Evolutionary conservation across 2,329 filamentous ascomycete species (phyloP).

Genomic region (Fusarium verticillioides): DNA sequence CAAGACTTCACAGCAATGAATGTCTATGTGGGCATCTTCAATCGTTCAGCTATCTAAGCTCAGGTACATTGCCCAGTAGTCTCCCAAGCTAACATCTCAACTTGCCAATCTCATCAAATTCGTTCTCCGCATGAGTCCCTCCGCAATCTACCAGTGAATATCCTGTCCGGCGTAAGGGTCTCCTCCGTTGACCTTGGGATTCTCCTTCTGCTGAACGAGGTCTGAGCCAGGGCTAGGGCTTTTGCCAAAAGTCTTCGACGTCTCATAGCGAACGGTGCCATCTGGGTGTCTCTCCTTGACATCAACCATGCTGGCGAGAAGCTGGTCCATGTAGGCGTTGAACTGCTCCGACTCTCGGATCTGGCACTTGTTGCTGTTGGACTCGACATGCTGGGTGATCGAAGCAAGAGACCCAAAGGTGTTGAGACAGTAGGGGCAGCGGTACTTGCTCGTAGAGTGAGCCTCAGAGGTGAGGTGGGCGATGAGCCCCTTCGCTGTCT

Average conservation of each 20-base stretch:
- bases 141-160: slow-evolving; percentile 20
- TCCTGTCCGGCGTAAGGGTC: slow-evolving; percentile 3
- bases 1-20: background rate
- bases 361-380: slow-evolving; percentile 54
- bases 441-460: slow-evolving; percentile 51
- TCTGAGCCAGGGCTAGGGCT: background rate
- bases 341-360: slow-evolving; percentile 56
- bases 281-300: slow-evolving; percentile 38
- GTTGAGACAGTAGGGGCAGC: slow-evolving; percentile 59
- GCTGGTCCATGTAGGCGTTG: slow-evolving; percentile 46
- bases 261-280: slow-evolving; percentile 45
- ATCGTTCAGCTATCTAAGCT: background rate
- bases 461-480: slow-evolving; percentile 57
- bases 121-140: background rate
- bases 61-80: background rate
- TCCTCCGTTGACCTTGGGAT: background rate
- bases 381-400: slow-evolving; percentile 62
- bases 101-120: background rate
- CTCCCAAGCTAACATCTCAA: background rate
- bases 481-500: slow-evolving; percentile 47
- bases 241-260: slow-evolving; percentile 28
- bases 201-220: background rate
- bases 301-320: slow-evolving; percentile 49
- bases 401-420: slow-evolving; percentile 55
- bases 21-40: background rate